Base-by-base conservation (phyloP, 2,329 filamentous ascomycete species). In the Hypomyces perniciosus region DNA sequence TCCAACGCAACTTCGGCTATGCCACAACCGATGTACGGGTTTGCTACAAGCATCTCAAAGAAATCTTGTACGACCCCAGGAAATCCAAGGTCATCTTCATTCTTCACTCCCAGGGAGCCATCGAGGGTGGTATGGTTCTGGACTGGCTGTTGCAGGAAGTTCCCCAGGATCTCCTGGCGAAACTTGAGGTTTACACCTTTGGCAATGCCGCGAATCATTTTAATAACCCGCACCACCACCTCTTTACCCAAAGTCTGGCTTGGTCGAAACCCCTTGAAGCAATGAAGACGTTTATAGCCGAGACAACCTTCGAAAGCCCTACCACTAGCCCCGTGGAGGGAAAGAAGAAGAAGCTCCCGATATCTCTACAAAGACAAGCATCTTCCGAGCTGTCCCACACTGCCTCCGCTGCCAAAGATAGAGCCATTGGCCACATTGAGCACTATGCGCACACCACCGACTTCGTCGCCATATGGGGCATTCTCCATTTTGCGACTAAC, bases 181-280 rank as follows among this genome's bases (percentile, higher is more conserved):
- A 89, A 59, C 74, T 90, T 0, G 87, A 92, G 65, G 79, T 92
- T 2, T 85, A 84, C 65, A 91, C 87, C 0, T 92, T 92, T 63
- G 88, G 86, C 29, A 86, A 81, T 51, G 87, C 86, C 0, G 85
- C 88, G 0, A 89, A 89, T 60, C 86, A 91, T 65, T 91, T 90
- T 72, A 90, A 90, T 65, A 89, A 90, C 56, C 88, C 87, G 0
- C 77, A 81, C 57, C 73, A 77, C 3, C 76, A 78, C 52, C 59
- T 71, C 8, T 59, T 67, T 1, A 75, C 74, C 1, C 76, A 81
- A 54, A 57, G 59, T 5, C 55, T 71, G 2, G 53, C 62, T 1
- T 53, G 58, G 2, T 59, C 60, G 4, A 64, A 71, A 13, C 74
- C 70, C 1, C 51, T 63, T n/a, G 62, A 62, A 12, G 64, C 65